Conservation (phyloP, 2,329 filamentous ascomycete species). For the Alternaria arbusti region DNA sequence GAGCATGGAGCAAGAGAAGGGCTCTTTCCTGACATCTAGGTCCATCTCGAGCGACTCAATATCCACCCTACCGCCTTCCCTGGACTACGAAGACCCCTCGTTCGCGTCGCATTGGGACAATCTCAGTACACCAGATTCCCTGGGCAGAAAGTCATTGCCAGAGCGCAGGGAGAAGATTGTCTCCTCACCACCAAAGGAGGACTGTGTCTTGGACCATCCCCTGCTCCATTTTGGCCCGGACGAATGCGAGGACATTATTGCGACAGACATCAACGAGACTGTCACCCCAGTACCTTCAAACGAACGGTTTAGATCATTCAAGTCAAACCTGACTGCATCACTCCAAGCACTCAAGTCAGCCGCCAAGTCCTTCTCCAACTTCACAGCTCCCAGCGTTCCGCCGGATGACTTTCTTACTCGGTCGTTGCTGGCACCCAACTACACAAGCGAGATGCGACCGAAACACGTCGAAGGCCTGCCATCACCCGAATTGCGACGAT, state of each 20-base stretch:
- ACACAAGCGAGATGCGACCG: conserved; percentile 67
- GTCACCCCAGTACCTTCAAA: conserved; percentile 31
- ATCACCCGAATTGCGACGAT: conserved; percentile 64
- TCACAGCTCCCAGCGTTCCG: conserved; percentile 59
- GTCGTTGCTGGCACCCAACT: conserved; percentile 64
- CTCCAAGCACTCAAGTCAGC: conserved; percentile 67
- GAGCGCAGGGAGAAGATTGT: conserved; percentile 55
- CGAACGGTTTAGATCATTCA: conserved; percentile 59
- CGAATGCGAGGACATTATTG: conserved; percentile 42
- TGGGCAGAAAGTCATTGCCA: conserved; percentile 31
- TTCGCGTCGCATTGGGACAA: conserved; percentile 52
- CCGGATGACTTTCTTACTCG: conserved; percentile 67
- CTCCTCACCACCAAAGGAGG: conserved; percentile 57
- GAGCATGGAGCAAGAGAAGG: conserved; percentile 55
- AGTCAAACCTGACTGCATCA: conserved; percentile 69
- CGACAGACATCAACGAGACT: conserved; percentile 36
- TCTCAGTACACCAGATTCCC: conserved; percentile 43
- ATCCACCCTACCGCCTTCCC: conserved; percentile 55
- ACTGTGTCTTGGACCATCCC: conserved; percentile 64
- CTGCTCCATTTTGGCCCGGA: conserved; percentile 53
- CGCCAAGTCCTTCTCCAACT: conserved; percentile 66
- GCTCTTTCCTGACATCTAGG: conserved; percentile 45
- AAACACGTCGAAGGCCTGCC: conserved; percentile 60
- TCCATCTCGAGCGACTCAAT: conserved; percentile 66
- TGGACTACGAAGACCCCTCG: conserved; percentile 56